Conservation (phyloP, 768 basidiomycete genomes). For the Lanmaoa pseudosensibilis region DNA sequence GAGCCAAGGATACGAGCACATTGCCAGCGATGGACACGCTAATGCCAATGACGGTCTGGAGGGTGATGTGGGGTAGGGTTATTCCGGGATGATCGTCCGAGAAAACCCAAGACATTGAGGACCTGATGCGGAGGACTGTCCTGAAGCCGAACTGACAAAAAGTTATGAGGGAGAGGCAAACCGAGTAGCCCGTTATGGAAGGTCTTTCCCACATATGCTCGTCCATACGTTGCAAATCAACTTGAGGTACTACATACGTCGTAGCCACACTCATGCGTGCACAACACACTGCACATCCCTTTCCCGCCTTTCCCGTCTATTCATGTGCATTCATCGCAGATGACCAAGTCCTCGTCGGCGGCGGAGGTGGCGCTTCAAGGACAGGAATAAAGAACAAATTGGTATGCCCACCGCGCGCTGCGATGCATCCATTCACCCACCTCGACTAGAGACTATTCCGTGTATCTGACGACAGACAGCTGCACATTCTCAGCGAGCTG, state of each 20-base stretch:
- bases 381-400: constrained; percentile 95
- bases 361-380: constrained; percentile 83
- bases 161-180: not conserved
- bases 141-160: not conserved
- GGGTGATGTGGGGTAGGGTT: constrained; percentile 55
- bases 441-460: constrained; percentile 63
- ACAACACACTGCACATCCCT: constrained; percentile 72
- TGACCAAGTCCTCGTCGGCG: constrained; percentile 77
- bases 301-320: constrained; percentile 86
- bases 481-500: constrained; percentile 64
- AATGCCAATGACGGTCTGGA: constrained; percentile 71
- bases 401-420: constrained; percentile 38
- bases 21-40: constrained; percentile 82
- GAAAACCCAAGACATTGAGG: constrained; percentile 17
- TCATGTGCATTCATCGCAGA: constrained; percentile 77
- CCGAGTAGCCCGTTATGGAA: constrained; percentile 7
- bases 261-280: constrained; percentile 59
- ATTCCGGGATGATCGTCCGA: constrained; percentile 28
- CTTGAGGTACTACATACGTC: too few relatives aligned
- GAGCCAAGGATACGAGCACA: constrained; percentile 82
- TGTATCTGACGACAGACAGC: constrained; percentile 49
- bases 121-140: not conserved
- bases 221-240: not conserved
- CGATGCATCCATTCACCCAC: constrained; percentile 6
- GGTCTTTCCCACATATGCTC: constrained; percentile 19